Evolutionary conservation across 495 filamentous ascomycete species (phyloP), one percentile per base, ranked within the genome.

Genomic region (Penicillium flavigenum): DNA sequence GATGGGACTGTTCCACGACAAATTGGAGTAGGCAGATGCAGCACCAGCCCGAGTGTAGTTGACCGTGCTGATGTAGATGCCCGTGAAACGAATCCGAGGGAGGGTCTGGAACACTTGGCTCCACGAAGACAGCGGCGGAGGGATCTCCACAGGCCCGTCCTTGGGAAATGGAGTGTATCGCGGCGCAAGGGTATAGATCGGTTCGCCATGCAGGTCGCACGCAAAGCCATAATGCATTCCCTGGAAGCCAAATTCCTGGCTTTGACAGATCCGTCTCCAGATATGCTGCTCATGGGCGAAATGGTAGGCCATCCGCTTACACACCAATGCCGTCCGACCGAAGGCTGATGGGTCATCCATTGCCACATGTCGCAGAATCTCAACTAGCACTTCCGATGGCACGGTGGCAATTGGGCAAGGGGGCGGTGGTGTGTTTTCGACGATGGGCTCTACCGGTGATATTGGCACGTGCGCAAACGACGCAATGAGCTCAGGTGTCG

Each of bases 61-160:
- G 47, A 96, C 90, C 0, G 94, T 98, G 71, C 83, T 87, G 72
- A 98, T 98, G 76, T 98, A 98, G 69, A 89, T 86, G 14, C 94
- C 94, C 59, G 91, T 91, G 74, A 94, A 98, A 27, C 94, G 91
- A 54, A 98, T 81, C 32, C 94, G 86, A 1, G 94, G 93, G 3
- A 90, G 89, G 0, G 74, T 69, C 16, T 88, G 88, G 73, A 96
- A 94, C 76, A 96, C 90, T 45, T 80, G 66, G 24, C 67, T 76
- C 77, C 77, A 80, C 0, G 72, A 73, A 20, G 69, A 69, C n/a
- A 76, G 47, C 1, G 75, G 65, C 29, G 62, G 58, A 0, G 76
- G 76, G 1, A 79, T 67, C 47, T 76, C 65, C n/a, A 67, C 54
- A 1, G 72, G 58, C 4, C 41, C 39, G 16, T 58, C 63, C 7